Conservation (phyloP, 768 basidiomycete genomes). For the Naematelia encephala region DNA sequence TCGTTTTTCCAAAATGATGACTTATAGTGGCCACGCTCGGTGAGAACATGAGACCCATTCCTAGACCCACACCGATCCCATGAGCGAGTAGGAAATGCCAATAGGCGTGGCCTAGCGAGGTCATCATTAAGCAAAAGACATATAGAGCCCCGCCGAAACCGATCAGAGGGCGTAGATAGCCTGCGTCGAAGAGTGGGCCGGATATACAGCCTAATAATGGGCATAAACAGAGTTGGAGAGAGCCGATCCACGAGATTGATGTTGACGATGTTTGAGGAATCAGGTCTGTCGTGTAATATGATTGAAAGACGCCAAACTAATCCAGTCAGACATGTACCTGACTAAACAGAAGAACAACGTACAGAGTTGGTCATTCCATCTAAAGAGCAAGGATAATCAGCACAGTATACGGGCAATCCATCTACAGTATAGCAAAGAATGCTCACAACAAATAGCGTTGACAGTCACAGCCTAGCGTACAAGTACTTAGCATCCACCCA, state of each 20-base stretch:
- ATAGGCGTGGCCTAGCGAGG: slow-evolving; percentile 22
- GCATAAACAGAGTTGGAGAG: slow-evolving; percentile 32
- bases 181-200: slow-evolving; percentile 38
- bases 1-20: slow-evolving; percentile 33
- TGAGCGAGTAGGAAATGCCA: slow-evolving; percentile 30
- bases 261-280: slow-evolving; percentile 14
- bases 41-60: slow-evolving; percentile 36
- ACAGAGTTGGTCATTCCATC: slow-evolving; percentile 40
- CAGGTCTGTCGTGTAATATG: slow-evolving; percentile 21
- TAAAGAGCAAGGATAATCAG: slow-evolving; percentile 1
- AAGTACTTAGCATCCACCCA: background rate
- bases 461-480: slow-evolving; percentile 15
- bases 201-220: slow-evolving; percentile 33
- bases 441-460: slow-evolving; percentile 28
- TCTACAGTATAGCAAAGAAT: background rate
- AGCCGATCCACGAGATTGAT: slow-evolving; percentile 34
- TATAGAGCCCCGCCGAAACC: slow-evolving; percentile 22
- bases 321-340: too few relatives aligned
- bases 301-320: slow-evolving; percentile 35
- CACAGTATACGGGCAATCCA: background rate
- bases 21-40: slow-evolving; percentile 29
- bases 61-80: slow-evolving; percentile 33
- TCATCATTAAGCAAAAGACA: slow-evolving; percentile 33
- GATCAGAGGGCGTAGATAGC: slow-evolving; percentile 30
- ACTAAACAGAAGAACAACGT: slow-evolving; percentile 1